Conservation (phyloP, 23 red algal species). For the Pyropia haitanensis region DNA sequence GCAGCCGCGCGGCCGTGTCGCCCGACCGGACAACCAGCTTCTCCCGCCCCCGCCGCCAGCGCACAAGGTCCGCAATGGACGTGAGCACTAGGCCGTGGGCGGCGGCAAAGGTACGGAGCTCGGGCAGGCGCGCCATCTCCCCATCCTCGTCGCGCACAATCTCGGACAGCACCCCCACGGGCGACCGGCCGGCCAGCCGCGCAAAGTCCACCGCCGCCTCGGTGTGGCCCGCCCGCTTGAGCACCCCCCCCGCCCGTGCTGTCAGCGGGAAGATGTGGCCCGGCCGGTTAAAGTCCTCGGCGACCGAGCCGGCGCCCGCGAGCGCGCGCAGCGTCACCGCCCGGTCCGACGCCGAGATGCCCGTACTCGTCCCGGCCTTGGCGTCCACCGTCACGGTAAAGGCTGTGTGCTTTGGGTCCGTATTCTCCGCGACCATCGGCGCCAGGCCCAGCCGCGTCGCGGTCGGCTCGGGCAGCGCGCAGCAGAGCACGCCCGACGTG, state of each 20-base stretch:
- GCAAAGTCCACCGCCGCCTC: conserved; percentile 92
- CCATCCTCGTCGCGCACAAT: conserved; percentile 90
- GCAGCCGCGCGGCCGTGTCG: conserved; percentile 58
- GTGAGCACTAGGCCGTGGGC: conserved; percentile 83
- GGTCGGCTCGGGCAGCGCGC: conserved; percentile 50
- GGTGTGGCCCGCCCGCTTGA: conserved; percentile 95
- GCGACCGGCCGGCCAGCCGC: conserved; percentile 57
- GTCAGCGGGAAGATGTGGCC: conserved; percentile 94
- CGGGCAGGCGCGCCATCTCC: conserved; percentile 81
- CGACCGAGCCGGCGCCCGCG: conserved; percentile 27
- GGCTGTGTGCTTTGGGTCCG: conserved; percentile 87
- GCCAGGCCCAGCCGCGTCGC: conserved; percentile 50
- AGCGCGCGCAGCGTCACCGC: conserved; percentile 69
- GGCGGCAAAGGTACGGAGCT: conserved; percentile 54
- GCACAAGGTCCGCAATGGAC: conserved; percentile 88
- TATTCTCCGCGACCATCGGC: conserved; percentile 88
- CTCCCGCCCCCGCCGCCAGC: conserved; percentile 72
- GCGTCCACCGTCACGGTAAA: conserved; percentile 86
- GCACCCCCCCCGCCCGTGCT: conserved; percentile 72
- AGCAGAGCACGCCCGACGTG: conserved; percentile 92
- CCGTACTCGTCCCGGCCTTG: conserved; percentile 72
- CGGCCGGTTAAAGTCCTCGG: conserved; percentile 75
- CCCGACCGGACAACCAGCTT: conserved; percentile 66
- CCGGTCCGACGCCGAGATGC: conserved; percentile 90
- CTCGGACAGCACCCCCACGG: conserved; percentile 86